Base-by-base conservation (phyloP, 2,329 filamentous ascomycete genomes). In the Tolypocladium album region DNA sequence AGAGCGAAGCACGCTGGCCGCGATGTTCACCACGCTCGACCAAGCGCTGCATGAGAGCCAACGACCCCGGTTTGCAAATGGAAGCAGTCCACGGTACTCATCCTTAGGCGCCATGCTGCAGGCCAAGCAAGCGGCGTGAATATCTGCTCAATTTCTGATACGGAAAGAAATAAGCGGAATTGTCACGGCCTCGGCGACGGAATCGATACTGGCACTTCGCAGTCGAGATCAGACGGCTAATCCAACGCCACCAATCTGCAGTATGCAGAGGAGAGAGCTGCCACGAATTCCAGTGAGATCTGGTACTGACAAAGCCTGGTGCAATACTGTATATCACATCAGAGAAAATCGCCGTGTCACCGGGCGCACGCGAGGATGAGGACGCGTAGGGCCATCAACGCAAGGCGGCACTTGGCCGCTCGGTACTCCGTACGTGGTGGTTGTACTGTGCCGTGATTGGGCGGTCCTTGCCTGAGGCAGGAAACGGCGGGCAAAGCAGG, bases 381-480 rank as follows among this genome's bases (percentile, higher is more conserved):
- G n/a, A n/a, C n/a, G n/a, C n/a, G n/a, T 8, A 45, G 31, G 20
- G 47, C 27, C 15, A 53, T 53, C 27, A n/a, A 53, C 15, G 27
- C 2, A 53, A 17, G 31, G 31, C 31, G 40, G 40, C 39, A 34
- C 11, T 52, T 53, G 47, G 31, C 24, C 15, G 7, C 24, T 13
- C 11, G 15, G 3, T 31, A 9, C 11, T 22, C 50, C 31, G 31
- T 55, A 38, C 50, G 12, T 34, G 31, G 5, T 3, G 1, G 27
- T 22, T 6, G 50, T 57, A 43, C 40, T 22, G 56, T 24, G 27
- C 27, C 42, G 56, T 58, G 56, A 58, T 58, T 58, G 56, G 56
- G 27, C 15, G 31, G 11, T 38, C 8, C 31, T 38, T 53, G 57
- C 57, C 57, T 58, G 57, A 58, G 71, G 71, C 71, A 68, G 47